Conservation (phyloP, 1,284 basidiomycete species). For the Puccinia triticina region DNA sequence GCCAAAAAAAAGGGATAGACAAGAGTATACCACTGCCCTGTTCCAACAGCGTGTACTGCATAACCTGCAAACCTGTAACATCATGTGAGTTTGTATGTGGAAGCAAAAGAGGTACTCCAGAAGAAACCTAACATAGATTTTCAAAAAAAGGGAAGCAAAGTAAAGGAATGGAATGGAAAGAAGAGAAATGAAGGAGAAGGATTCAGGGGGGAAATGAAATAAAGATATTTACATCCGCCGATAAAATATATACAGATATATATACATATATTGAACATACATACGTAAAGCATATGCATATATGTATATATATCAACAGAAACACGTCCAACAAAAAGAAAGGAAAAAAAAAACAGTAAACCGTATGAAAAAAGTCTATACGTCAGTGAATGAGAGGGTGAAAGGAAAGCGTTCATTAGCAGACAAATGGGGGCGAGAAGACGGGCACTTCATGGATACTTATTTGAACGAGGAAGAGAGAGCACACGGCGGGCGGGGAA, state of each 20-base stretch:
- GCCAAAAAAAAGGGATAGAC: too few relatives aligned
- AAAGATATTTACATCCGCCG: not conserved
- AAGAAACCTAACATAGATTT: too few relatives aligned
- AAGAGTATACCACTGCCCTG: too few relatives aligned
- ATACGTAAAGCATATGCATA: not conserved
- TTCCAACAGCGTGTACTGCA: too few relatives aligned
- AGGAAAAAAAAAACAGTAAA: not conserved
- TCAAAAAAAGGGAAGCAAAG: not conserved
- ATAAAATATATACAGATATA: constrained; percentile 1
- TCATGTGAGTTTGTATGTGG: not conserved
- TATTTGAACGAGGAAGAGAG: too few relatives aligned
- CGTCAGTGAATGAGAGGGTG: not conserved
- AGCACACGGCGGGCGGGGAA: too few relatives aligned
- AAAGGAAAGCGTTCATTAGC: not conserved
- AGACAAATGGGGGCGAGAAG: not conserved
- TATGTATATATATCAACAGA: not conserved
- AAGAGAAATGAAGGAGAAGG: not conserved
- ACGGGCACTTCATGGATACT: too few relatives aligned
- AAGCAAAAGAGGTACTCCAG: not conserved
- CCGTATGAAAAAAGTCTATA: too few relatives aligned
- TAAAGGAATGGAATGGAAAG: constrained; percentile 22
- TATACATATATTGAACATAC: not conserved
- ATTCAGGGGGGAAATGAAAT: not conserved
- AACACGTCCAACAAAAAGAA: not conserved
- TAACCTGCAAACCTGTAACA: too few relatives aligned